Percentiles rank a stretch among this genome's conserved stretches.
These are phyloP conservation scores for Saposhnikovia divaricata DNA, from an alignment of 129 eudicot genomes.

Conservation along the genomic window DNA sequence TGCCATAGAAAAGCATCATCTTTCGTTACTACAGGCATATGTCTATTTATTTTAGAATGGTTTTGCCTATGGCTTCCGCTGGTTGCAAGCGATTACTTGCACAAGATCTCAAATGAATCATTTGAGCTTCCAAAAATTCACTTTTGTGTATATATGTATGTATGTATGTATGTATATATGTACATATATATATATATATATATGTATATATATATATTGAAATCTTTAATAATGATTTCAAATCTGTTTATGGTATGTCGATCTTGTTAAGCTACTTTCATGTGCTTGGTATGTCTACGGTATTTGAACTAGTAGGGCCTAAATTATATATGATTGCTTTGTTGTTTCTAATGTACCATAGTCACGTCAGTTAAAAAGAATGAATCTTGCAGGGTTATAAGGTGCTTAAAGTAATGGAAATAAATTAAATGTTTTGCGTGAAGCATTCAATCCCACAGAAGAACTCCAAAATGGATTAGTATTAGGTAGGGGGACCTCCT, in stretches of 20 bases:
- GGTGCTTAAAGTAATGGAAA: slow-evolving; percentile 4
- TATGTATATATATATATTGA: neutral
- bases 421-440: slow-evolving; percentile 44
- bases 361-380: neutral
- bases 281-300: neutral
- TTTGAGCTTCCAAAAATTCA: too few species aligned
- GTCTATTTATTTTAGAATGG: too few species aligned
- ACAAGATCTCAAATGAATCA: too few species aligned
- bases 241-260: neutral
- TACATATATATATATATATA: too few species aligned
- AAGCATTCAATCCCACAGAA: slow-evolving; percentile 96
- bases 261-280: neutral
- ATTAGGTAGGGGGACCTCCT: slow-evolving; percentile 99
- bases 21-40: too few species aligned
- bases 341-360: neutral
- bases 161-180: too few species aligned
- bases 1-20: too few species aligned
- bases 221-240: neutral
- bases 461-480: slow-evolving; percentile 99
- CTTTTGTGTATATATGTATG: too few species aligned
- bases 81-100: too few species aligned
- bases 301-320: neutral
- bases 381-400: slow-evolving; percentile 35
- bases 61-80: too few species aligned
- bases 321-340: neutral